These are phyloP conservation scores for Candida boleticola DNA, from an alignment of 805 yeast genomes.

Conservation along the genomic window DNA sequence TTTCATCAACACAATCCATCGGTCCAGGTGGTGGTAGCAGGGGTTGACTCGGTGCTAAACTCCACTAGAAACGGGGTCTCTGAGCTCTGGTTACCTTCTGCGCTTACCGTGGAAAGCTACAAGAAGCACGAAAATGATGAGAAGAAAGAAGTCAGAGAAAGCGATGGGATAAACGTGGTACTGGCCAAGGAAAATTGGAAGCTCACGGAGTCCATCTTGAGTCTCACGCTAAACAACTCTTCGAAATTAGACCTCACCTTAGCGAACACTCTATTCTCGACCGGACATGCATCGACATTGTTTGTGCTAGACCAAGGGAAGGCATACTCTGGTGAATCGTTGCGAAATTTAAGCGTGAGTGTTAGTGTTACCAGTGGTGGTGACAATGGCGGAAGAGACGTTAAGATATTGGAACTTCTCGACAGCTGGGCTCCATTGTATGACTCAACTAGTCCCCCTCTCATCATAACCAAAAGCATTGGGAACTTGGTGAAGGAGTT, in stretches of 20 bases:
- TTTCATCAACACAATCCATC: constrained; percentile 19
- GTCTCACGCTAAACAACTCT: constrained; percentile 16
- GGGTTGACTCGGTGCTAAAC: constrained; percentile 34
- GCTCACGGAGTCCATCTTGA: constrained; percentile 22
- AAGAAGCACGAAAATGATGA: constrained; percentile 21
- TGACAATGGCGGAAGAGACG: not conserved
- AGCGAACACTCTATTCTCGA: constrained; percentile 42
- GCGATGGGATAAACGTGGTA: constrained; percentile 36
- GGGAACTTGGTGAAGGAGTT: constrained; percentile 62
- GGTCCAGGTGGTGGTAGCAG: constrained; percentile 40
- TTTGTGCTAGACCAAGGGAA: constrained; percentile 23
- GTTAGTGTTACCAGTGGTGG: not conserved
- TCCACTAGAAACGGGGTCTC: constrained; percentile 34
- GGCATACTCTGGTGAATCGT: constrained; percentile 25
- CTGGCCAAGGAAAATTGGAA: constrained; percentile 40
- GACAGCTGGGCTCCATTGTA: constrained; percentile 38
- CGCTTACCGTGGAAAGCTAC: constrained; percentile 6
- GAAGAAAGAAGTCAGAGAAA: constrained; percentile 21
- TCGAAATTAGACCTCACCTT: constrained; percentile 14
- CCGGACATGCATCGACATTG: constrained; percentile 32
- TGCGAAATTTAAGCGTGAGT: constrained; percentile 23
- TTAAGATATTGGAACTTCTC: constrained; percentile 1
- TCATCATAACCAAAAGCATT: constrained; percentile 46
- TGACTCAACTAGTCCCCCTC: constrained; percentile 17
- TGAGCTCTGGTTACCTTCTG: constrained; percentile 37